Conservation (phyloP, 2,329 filamentous ascomycete species). For the Sporothrix pallida region DNA sequence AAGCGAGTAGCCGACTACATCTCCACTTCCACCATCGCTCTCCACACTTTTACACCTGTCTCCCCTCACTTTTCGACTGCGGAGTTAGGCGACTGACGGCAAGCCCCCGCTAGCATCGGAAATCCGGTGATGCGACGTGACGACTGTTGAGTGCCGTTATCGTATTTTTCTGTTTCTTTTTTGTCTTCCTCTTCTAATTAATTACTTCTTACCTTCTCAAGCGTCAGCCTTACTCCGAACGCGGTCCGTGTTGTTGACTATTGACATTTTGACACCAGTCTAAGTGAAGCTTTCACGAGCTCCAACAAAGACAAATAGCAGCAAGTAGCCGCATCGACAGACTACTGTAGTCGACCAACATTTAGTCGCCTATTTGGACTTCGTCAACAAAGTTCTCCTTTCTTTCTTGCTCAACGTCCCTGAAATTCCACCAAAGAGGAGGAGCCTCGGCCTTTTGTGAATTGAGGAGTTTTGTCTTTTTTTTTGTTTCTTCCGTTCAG, state of each 20-base stretch:
- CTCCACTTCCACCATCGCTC: neutral
- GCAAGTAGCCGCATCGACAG: slow-evolving; percentile 18
- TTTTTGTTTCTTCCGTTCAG: neutral
- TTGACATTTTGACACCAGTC: no score
- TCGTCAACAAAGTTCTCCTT: neutral
- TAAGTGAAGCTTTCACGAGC: no score
- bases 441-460: slow-evolving; percentile 6
- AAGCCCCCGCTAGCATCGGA: neutral
- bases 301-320: neutral
- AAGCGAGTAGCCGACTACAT: neutral
- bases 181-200: no score
- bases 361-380: neutral
- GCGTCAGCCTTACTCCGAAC: neutral
- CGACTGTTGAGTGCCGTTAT: neutral
- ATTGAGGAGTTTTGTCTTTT: neutral
- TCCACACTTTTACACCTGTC: neutral
- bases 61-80: slow-evolving; percentile 20
- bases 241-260: slow-evolving; percentile 11
- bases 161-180: neutral
- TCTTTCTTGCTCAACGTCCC: neutral
- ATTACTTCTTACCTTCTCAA: neutral
- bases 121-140: neutral
- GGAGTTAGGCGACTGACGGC: slow-evolving; percentile 17
- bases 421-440: neutral
- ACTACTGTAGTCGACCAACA: neutral